phyloP scores from a whole-genome alignment of 2,329 filamentous ascomycete species.

The Sporothrix inflata region DNA sequence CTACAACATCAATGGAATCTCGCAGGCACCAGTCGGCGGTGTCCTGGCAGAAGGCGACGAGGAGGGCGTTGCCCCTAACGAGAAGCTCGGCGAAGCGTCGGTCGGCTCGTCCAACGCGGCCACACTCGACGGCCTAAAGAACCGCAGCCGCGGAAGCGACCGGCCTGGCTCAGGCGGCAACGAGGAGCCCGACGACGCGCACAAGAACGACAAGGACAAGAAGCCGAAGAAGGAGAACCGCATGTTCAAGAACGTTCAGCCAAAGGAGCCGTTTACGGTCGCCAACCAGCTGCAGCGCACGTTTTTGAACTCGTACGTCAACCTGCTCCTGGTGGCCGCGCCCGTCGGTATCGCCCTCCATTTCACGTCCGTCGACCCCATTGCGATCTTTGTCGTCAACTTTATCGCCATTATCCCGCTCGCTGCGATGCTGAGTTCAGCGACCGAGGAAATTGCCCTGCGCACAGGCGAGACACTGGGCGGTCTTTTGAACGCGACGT shows the following conservation, averaged over 20 bases:
- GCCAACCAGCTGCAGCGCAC: constrained; percentile 73
- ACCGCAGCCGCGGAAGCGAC: constrained; percentile 38
- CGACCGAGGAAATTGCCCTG: constrained; percentile 86
- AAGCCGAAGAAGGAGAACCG: constrained; percentile 44
- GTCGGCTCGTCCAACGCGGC: constrained; percentile 28
- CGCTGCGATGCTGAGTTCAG: constrained; percentile 79
- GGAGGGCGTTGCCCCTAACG: not conserved
- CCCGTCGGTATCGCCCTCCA: constrained; percentile 76
- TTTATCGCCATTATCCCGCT: constrained; percentile 91
- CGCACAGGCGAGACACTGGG: constrained; percentile 83
- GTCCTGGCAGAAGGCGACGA: constrained; percentile 22
- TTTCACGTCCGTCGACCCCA: constrained; percentile 58
- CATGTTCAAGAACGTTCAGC: constrained; percentile 52
- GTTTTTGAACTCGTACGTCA: constrained; percentile 83
- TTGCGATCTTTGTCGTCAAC: constrained; percentile 82
- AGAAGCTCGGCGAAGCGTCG: constrained; percentile 10
- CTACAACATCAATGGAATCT: not conserved
- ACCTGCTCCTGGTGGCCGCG: constrained; percentile 75
- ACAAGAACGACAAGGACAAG: constrained; percentile 45
- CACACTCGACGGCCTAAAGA: constrained; percentile 32
- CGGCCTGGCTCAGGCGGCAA: not conserved
- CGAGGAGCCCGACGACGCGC: constrained; percentile 31
- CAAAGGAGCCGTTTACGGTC: constrained; percentile 60
- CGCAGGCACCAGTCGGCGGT: constrained; percentile 9
- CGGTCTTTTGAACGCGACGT: constrained; percentile 86